These are phyloP conservation scores for Hyaloperonospora arabidopsidis DNA, from an alignment of 352 stramenopile species.

Conservation along the genomic window DNA sequence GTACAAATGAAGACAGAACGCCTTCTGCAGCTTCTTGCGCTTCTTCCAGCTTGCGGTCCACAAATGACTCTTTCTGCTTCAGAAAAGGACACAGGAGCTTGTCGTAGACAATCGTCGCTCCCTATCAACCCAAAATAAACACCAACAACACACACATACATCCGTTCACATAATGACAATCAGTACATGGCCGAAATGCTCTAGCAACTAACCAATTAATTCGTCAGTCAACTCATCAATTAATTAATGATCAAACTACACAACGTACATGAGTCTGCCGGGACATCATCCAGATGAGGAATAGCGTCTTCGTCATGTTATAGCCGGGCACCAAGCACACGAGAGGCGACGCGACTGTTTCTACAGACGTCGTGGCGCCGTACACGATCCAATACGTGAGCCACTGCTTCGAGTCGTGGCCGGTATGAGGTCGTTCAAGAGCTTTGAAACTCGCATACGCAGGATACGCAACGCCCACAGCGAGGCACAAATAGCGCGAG, in stretches of 20 bases:
- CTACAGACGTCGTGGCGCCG: conserved; percentile 89
- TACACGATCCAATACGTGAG: conserved; percentile 97
- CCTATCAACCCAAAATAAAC: conserved; percentile 18
- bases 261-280: conserved; percentile 77
- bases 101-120: conserved; percentile 61
- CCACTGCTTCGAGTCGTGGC: conserved; percentile 69
- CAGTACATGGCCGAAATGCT: no score
- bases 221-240: no score
- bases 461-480: conserved; percentile 51
- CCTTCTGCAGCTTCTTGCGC: conserved; percentile 39
- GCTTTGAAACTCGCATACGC: conserved; percentile 74
- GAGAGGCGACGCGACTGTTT: conserved; percentile 53
- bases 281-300: conserved; percentile 94
- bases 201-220: no score
- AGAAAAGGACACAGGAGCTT: conserved; percentile 49
- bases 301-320: conserved; percentile 91
- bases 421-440: conserved; percentile 39
- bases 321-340: conserved; percentile 88
- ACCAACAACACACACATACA: background rate
- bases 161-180: no score
- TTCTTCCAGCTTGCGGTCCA: conserved; percentile 56
- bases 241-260: no score
- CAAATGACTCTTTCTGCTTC: conserved; percentile 61
- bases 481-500: conserved; percentile 46
- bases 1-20: conserved; percentile 41